Conservation (phyloP, 306 rosid species). For the Oemleria cerasiformis region DNA sequence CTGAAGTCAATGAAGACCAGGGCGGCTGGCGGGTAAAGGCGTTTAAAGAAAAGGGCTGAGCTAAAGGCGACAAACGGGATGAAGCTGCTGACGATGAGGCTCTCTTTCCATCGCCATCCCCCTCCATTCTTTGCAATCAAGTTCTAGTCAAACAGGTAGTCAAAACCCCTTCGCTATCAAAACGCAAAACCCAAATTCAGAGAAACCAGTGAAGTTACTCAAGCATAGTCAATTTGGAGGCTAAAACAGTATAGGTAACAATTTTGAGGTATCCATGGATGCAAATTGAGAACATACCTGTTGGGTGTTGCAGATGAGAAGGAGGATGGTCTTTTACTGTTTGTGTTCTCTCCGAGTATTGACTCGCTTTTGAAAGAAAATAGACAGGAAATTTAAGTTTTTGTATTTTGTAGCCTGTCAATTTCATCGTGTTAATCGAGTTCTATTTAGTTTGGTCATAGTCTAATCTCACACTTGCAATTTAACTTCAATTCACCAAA, state of each 20-base stretch:
- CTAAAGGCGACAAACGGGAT: constrained; percentile 59
- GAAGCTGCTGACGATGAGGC: constrained; percentile 14
- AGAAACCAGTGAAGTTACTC: not conserved
- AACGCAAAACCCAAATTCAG: not conserved
- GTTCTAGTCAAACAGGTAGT: not conserved
- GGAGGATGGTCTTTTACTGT: not conserved
- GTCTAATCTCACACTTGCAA: too few species aligned
- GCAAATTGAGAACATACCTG: constrained; percentile 10
- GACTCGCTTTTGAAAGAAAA: too few species aligned
- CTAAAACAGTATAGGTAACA: too few species aligned
- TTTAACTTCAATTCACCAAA: too few species aligned
- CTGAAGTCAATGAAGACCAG: constrained; percentile 16
- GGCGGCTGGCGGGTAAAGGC: constrained; percentile 27
- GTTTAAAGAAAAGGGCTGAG: constrained; percentile 55
- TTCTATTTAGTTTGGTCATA: too few species aligned
- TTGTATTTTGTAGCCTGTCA: too few species aligned
- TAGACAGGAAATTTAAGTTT: too few species aligned
- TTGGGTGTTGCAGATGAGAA: not conserved
- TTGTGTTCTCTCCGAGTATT: too few species aligned
- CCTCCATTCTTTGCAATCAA: constrained; percentile 9
- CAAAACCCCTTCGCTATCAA: not conserved
- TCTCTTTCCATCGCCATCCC: constrained; percentile 14
- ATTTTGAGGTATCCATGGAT: not conserved
- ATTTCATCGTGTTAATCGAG: too few species aligned
- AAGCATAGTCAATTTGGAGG: not conserved